These are phyloP conservation scores for Pouteria glomerata DNA, from an alignment of 148 eudicot genomes.

Conservation along the genomic window DNA sequence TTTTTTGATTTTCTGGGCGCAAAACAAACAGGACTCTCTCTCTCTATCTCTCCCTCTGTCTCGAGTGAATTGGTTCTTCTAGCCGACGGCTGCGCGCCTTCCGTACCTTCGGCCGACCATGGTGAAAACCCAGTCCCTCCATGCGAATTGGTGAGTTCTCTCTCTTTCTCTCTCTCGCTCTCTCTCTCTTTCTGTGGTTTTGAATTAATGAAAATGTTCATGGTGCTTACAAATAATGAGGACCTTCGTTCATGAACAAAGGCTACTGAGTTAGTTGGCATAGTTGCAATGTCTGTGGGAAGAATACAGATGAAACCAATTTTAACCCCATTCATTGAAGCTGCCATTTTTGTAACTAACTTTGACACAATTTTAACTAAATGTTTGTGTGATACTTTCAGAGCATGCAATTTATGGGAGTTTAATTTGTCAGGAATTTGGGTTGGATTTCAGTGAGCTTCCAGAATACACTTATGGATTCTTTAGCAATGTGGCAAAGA, in stretches of 20 bases:
- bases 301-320: conserved; percentile 84
- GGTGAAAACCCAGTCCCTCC: no score
- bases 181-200: conserved; percentile 42
- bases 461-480: conserved; percentile 97
- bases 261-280: conserved; percentile 96
- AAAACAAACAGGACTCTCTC: no score
- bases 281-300: conserved; percentile 92
- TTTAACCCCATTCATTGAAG: conserved; percentile 90
- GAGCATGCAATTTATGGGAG: conserved; percentile 7
- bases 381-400: conserved; percentile 1
- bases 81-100: no score
- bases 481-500: conserved; percentile 94
- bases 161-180: no score
- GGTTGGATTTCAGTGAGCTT: conserved; percentile 86
- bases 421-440: conserved; percentile 58
- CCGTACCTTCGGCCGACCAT: no score
- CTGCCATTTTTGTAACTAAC: conserved; percentile 73
- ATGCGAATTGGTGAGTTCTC: no score
- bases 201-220: conserved; percentile 81
- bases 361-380: neutral
- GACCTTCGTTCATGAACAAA: conserved; percentile 86
- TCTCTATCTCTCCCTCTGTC: no score
- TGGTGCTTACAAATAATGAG: conserved; percentile 88
- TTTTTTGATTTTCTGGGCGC: no score
- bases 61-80: no score